Evolutionary conservation across 257 asterid species (phyloP).

Genomic region (Avicennia marina): DNA sequence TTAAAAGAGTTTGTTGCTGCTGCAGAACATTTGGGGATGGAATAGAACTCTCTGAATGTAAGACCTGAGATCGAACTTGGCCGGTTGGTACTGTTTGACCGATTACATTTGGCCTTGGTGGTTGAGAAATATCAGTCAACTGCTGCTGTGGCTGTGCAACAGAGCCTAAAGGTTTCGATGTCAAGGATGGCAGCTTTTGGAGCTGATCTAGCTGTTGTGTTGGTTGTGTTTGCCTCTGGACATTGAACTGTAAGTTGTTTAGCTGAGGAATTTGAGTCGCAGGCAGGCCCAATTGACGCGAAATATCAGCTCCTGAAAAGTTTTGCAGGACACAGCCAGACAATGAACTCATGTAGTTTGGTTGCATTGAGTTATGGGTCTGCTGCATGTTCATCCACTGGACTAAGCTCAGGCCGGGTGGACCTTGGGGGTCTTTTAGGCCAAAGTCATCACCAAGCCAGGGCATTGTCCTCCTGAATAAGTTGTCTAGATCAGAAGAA

Average conservation of each 20-base stretch:
- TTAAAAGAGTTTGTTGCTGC: slow-evolving; percentile 57
- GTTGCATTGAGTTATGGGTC: slow-evolving; percentile 54
- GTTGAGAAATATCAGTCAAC: slow-evolving; percentile 44
- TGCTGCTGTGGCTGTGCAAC: slow-evolving; percentile 63
- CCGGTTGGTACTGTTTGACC: slow-evolving; percentile 39
- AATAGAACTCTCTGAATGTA: slow-evolving; percentile 42
- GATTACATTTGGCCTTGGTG: slow-evolving; percentile 36
- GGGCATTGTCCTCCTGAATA: slow-evolving; percentile 81
- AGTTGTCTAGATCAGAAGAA: slow-evolving; percentile 61
- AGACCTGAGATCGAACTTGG: slow-evolving; percentile 55
- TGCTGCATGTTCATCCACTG: slow-evolving; percentile 99
- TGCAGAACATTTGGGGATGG: slow-evolving; percentile 48
- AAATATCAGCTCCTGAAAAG: slow-evolving; percentile 45
- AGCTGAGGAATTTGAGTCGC: slow-evolving; percentile 44
- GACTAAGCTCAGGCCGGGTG: slow-evolving; percentile 78
- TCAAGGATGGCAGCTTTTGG: slow-evolving; percentile 38
- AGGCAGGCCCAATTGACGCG: slow-evolving; percentile 41
- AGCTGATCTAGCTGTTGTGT: slow-evolving; percentile 50
- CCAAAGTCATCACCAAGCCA: slow-evolving; percentile 88
- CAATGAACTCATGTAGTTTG: slow-evolving; percentile 48
- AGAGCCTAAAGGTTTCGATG: slow-evolving; percentile 51
- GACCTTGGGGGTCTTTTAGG: slow-evolving; percentile 61
- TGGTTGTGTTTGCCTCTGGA: slow-evolving; percentile 49
- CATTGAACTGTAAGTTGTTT: slow-evolving; percentile 42
- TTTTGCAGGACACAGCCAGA: slow-evolving; percentile 58